Conservation (phyloP, 441 rosid species). For the Iberis amara region DNA sequence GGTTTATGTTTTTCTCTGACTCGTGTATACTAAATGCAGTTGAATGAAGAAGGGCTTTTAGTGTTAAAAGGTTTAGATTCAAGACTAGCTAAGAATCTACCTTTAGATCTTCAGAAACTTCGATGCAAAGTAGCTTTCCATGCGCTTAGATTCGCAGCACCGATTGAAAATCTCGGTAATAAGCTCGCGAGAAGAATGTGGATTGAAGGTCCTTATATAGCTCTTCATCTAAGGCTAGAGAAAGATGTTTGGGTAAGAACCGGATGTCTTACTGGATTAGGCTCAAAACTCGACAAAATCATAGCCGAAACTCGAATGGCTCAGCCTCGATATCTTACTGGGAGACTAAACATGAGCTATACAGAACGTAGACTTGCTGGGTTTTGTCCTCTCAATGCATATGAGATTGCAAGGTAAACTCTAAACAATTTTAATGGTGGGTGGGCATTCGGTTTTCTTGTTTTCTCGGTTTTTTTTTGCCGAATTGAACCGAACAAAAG, state of each 20-base stretch:
- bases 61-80: slow-evolving; percentile 74
- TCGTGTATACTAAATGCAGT: slow-evolving; percentile 45
- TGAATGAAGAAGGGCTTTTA: slow-evolving; percentile 63
- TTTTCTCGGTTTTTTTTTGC: too few species aligned
- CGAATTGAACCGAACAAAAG: too few species aligned
- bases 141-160: slow-evolving; percentile 59
- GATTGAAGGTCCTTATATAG: slow-evolving; percentile 78
- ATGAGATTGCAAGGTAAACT: slow-evolving; percentile 58
- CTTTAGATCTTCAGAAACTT: slow-evolving; percentile 80
- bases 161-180: slow-evolving; percentile 59
- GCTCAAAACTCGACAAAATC: slow-evolving; percentile 43
- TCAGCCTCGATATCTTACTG: slow-evolving; percentile 54
- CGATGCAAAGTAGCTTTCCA: slow-evolving; percentile 89
- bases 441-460: too few species aligned
- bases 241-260: slow-evolving; percentile 86
- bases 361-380: slow-evolving; percentile 58
- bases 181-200: slow-evolving; percentile 71
- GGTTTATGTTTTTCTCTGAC: slow-evolving; percentile 12
- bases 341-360: slow-evolving; percentile 52
- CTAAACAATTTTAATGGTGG: too few species aligned
- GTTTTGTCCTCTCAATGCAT: slow-evolving; percentile 60
- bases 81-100: slow-evolving; percentile 73
- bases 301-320: slow-evolving; percentile 37
- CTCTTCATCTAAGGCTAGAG: slow-evolving; percentile 74
- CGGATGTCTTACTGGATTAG: slow-evolving; percentile 77